Evolutionary conservation across 164 flowering plant species (phyloP).

Genomic region (Kingdonia uniflora): DNA sequence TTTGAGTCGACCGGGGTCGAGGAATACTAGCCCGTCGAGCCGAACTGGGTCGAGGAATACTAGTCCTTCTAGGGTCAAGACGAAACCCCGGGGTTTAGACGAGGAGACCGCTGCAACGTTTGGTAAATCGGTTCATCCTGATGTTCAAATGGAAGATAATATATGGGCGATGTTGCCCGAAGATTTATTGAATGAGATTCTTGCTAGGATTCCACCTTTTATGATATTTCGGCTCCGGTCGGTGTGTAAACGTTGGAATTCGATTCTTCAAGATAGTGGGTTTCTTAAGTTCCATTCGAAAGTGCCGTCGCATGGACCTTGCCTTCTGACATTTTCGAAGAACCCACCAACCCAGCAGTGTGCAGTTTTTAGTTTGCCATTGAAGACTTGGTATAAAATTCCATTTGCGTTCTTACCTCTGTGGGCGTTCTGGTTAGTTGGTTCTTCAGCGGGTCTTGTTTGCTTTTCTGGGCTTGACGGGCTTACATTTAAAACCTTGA

Average conservation of each 20-base stretch:
- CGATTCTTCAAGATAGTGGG: constrained; percentile 62
- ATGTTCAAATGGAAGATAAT: constrained; percentile 83
- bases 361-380: constrained; percentile 81
- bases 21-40: constrained; percentile 63
- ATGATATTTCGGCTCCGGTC: constrained; percentile 78
- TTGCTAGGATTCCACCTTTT: constrained; percentile 89
- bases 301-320: constrained; percentile 87
- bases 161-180: constrained; percentile 95
- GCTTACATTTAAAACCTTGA: constrained; percentile 52
- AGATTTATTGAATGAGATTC: constrained; percentile 76
- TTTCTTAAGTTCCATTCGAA: constrained; percentile 77
- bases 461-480: constrained; percentile 90
- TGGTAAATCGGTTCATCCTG: constrained; percentile 46
- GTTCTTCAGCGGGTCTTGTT: constrained; percentile 87
- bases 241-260: constrained; percentile 88
- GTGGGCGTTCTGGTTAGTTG: constrained; percentile 91
- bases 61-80: constrained; percentile 76
- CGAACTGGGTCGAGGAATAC: constrained; percentile 66
- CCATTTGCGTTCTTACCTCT: constrained; percentile 72
- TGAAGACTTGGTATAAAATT: constrained; percentile 77
- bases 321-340: constrained; percentile 82
- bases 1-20: too few relatives aligned
- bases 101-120: constrained; percentile 69
- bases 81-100: constrained; percentile 90
- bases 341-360: constrained; percentile 64